Percentiles rank a stretch among this genome's conserved stretches.
These are phyloP conservation scores for Salvia miltiorrhiza DNA, from an alignment of 257 asterid genomes.

Conservation along the genomic window DNA sequence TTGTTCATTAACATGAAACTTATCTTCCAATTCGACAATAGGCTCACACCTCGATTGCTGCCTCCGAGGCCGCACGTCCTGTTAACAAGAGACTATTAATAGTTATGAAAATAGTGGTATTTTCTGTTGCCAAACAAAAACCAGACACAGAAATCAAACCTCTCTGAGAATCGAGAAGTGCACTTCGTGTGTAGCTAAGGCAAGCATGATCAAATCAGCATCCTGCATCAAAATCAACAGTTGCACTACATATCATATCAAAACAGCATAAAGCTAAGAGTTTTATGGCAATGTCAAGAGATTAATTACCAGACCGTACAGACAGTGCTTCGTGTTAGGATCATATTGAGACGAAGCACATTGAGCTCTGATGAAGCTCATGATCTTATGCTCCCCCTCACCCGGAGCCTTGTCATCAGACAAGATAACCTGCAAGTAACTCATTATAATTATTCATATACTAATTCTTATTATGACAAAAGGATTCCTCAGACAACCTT, in stretches of 20 bases:
- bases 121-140: too few species aligned
- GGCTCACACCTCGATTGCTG: background rate
- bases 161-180: conserved; percentile 65
- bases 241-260: too few species aligned
- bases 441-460: too few species aligned
- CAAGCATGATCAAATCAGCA: conserved; percentile 68
- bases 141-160: conserved; percentile 24
- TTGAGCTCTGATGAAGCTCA: conserved; percentile 56
- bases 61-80: background rate
- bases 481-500: conserved; percentile 34
- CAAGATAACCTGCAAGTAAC: conserved; percentile 67
- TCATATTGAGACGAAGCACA: conserved; percentile 44
- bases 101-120: too few species aligned
- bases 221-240: conserved; percentile 42
- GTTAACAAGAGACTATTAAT: background rate
- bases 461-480: background rate
- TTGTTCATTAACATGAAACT: too few species aligned
- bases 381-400: conserved; percentile 74
- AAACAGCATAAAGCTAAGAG: background rate
- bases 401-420: conserved; percentile 75
- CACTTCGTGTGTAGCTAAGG: conserved; percentile 58
- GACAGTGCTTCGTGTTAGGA: conserved; percentile 60
- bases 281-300: too few species aligned
- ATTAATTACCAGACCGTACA: conserved; percentile 51
- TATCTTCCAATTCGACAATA: too few species aligned